Base-by-base conservation (phyloP, 371 early-diverging fungal species). In the Mucor mucedo region DNA sequence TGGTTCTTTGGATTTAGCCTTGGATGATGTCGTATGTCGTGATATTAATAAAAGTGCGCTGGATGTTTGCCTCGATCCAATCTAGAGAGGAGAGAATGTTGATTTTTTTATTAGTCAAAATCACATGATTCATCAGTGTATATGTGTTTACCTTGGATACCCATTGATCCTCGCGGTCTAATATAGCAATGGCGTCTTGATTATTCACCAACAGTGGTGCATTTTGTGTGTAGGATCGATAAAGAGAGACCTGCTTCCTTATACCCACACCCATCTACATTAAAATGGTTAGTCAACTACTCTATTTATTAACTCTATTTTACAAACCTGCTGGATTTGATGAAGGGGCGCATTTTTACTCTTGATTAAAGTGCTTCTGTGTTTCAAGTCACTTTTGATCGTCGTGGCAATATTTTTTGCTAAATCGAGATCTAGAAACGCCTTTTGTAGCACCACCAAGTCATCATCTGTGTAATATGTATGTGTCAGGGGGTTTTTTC, bases 231-330 rank as follows among this genome's bases (percentile, higher is more conserved):
- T 79, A 77, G 4, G 58, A 52, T 40, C 72, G 70, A 74, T 75
- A 79, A 13, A 70, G 30, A 2, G 55, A 45, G 3, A 71, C 68
- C 9, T 75, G 70, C 55, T 72, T 71, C 9, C 69, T 55, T 6
- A 79, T 76, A 44, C 69, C 70, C 5, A 44, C 44, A 5, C 71
- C 75, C 40, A 76, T 67, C 79, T 76, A 58, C 14, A 49, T 54
- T 39, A 10, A 28, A 3, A 32, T 33, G n/a, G 14, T 54, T 48
- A 59, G 32, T 55, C 7, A 4, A 35, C 1, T 8, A 1, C 30
- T 38, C 33, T 41, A 28, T 59, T 10, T 10, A n/a, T 28, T 32
- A 33, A 50, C n/a, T n/a, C 4, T 14, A 5, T 8, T 7, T 27
- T 33, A 27, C n/a, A 28, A 55, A 61, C 67, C 56, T 56, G 56